These are phyloP conservation scores for Astrocystis sublimbata DNA, from an alignment of 495 filamentous ascomycete genomes.

Conservation along the genomic window DNA sequence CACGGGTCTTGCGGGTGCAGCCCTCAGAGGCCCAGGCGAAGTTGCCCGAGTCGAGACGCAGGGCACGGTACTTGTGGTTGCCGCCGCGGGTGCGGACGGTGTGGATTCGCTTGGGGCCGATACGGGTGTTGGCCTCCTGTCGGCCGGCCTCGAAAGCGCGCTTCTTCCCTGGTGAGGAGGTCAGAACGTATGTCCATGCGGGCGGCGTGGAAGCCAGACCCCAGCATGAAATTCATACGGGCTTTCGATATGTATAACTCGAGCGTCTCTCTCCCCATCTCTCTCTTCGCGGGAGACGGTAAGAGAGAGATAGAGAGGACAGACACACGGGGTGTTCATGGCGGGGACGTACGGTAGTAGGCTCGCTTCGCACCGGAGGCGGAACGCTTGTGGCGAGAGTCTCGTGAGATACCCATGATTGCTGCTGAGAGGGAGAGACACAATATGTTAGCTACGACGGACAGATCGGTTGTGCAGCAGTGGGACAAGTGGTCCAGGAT, in stretches of 20 bases:
- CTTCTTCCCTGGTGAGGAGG: constrained; percentile 68
- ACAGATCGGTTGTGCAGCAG: background rate
- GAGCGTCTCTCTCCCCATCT: constrained; percentile 17
- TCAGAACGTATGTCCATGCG: constrained; percentile 59
- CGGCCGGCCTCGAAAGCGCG: constrained; percentile 99
- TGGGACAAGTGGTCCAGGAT: constrained; percentile 5
- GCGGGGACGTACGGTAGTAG: constrained; percentile 69
- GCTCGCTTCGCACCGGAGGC: constrained; percentile 95
- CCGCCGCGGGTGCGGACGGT: constrained; percentile 97
- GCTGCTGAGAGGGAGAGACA: constrained; percentile 28
- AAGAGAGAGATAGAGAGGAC: constrained; percentile 17
- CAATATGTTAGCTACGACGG: constrained; percentile 23
- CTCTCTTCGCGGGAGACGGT: too few relatives aligned
- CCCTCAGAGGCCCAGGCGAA: constrained; percentile 99
- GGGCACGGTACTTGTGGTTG: constrained; percentile 98
- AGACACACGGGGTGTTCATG: constrained; percentile 24
- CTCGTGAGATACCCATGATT: constrained; percentile 98
- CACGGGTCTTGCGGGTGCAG: constrained; percentile 95
- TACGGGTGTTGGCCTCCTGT: constrained; percentile 98
- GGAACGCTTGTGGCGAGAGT: constrained; percentile 98
- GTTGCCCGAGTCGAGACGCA: constrained; percentile 98
- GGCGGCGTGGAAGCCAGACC: constrained; percentile 15
- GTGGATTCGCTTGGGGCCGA: constrained; percentile 98
- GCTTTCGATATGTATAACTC: constrained; percentile 55
- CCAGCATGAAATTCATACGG: constrained; percentile 51